Base-by-base conservation (phyloP, 2,329 filamentous ascomycete genomes). In the Juglanconis juglandina region DNA sequence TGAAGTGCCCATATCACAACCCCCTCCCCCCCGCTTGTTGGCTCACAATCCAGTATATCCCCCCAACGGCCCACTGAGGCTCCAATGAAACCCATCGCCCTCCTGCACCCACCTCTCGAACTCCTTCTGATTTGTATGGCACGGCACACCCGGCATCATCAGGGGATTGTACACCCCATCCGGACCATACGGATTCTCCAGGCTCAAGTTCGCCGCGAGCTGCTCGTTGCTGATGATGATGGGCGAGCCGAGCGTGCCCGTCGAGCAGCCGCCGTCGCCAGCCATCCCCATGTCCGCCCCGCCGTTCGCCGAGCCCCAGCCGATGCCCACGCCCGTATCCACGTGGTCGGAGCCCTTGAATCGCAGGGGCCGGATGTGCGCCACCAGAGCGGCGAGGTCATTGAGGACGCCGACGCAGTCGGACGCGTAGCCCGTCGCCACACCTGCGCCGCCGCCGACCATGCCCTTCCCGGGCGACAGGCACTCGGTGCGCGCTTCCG, bases 401-500 rank as follows among this genome's bases (percentile, higher is more conserved):
- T 58, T 58, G n/a, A 63, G 58, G 5, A 63, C 61, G 44, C 58
- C 33, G 11, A 55, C n/a, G 17, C 61, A 63, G 61, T 63, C 61
- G 8, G 61, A 58, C 9, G 58, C 61, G 56, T 63, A 63, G 10
- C 61, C 61, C n/a, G 58, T 63, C 4, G 50, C 54, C 2, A 10
- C 47, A 11, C 47, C 49, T n/a, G 17, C 54, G 7, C 72, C 75
- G 8, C 72, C 68, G n/a, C 63, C 65, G 14, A 24, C 24, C 24
- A 24, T 24, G 14, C n/a, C 44, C 5, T 47, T 47, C n/a, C 44
- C 44, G 5, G 52, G 52, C 30, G 52, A 52, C n/a, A 46, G 46
- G 7, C 46, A 49, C 33, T 63, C 61, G 8, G 50, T 58, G 17
- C 37, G 13, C 5, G 72, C 70, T 61, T 79, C 77, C 32, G 68